These are phyloP conservation scores for Eryngium alpinum DNA, from an alignment of 140 eudicot species.

Conservation along the genomic window DNA sequence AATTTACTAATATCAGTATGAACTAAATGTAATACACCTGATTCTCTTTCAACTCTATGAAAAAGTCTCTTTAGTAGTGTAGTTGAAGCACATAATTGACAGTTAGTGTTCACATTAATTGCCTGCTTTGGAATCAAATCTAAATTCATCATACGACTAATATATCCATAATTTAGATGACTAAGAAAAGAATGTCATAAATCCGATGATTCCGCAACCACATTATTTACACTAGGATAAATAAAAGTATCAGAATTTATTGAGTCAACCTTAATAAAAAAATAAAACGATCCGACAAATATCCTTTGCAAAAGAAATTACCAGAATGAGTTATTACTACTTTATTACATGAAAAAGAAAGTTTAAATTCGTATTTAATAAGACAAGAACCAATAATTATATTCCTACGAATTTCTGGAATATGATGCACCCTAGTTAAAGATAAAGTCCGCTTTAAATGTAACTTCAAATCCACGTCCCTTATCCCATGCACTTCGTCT, in stretches of 20 bases:
- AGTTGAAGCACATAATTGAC: not conserved
- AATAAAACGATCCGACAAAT: not conserved
- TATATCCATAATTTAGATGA: not conserved
- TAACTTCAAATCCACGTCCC: too few species aligned
- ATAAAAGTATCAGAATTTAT: too few species aligned
- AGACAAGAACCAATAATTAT: not conserved
- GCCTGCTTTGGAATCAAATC: not conserved
- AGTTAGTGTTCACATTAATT: not conserved
- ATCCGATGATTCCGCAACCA: not conserved
- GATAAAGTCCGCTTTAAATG: too few species aligned
- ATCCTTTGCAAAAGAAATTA: constrained; percentile 2
- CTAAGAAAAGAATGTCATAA: not conserved
- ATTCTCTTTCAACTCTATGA: not conserved
- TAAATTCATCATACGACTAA: not conserved
- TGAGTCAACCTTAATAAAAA: not conserved
- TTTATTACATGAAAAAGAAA: not conserved
- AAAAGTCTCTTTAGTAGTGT: not conserved
- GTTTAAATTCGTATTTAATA: not conserved
- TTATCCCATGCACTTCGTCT: not conserved
- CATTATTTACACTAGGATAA: not conserved
- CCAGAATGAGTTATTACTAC: not conserved
- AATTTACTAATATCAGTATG: not conserved
- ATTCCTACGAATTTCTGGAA: too few species aligned
- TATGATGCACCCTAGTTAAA: too few species aligned
- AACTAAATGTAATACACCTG: not conserved